phyloP scores from a whole-genome alignment of 805 yeast genomes.

The Schizosaccharomyces pombe region DNA sequence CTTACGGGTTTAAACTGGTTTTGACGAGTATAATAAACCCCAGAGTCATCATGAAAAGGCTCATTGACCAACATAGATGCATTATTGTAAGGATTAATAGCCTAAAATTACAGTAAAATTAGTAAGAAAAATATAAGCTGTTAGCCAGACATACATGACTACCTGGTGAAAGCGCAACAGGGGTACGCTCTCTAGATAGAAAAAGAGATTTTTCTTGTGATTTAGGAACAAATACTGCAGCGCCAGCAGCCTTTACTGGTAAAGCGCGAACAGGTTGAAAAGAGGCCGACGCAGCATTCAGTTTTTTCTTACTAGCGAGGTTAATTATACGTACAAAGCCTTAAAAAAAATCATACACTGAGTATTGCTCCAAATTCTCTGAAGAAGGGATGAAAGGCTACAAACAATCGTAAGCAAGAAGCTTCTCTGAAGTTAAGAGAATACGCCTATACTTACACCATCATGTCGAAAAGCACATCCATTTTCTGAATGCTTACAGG shows the following conservation, averaged over 20 bases:
- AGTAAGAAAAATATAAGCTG: not conserved
- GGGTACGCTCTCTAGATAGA: slow-evolving; percentile 3
- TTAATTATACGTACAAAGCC: not conserved
- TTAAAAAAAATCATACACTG: not conserved
- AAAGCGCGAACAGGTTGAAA: slow-evolving; percentile 23
- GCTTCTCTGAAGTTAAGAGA: not conserved
- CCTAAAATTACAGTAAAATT: not conserved
- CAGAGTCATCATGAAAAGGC: not conserved
- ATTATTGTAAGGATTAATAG: slow-evolving; percentile 13
- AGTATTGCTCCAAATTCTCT: no score
- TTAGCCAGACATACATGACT: no score
- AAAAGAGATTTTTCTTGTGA: not conserved
- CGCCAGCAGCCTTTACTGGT: not conserved
- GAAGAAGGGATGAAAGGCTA: not conserved
- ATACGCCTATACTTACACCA: slow-evolving; percentile 13
- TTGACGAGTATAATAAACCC: not conserved
- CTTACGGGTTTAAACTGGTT: not conserved
- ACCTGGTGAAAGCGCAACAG: not conserved
- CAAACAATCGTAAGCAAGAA: not conserved
- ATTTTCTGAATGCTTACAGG: slow-evolving; percentile 64
- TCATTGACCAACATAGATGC: not conserved
- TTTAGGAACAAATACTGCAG: slow-evolving; percentile 3
- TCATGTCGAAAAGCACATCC: slow-evolving; percentile 70
- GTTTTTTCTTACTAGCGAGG: slow-evolving; percentile 13
- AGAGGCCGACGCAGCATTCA: slow-evolving; percentile 34